Evolutionary conservation across 805 yeast genomes (phyloP), one percentile per base, ranked within the genome.

Genomic region (Nakazawaea pomicola): DNA sequence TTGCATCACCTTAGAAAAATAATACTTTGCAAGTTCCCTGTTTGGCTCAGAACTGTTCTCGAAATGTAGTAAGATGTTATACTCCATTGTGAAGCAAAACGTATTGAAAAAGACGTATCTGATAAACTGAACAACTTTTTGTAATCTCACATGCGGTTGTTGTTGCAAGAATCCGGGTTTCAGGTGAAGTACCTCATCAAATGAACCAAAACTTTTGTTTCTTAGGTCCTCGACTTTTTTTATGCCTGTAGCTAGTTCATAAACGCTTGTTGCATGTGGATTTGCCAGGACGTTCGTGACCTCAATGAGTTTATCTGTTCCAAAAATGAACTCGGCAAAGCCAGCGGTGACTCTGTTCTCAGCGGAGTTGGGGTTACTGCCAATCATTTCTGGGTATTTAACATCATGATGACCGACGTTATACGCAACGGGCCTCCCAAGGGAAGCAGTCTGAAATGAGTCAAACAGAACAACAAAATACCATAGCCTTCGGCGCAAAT

Each of bases 401-500:
- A 40, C 43, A 6, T 17, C 29, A 17, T 16, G n/a, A 16, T 20
- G n/a, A 8, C 24, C 32, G 4, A 21, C n/a, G 11, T 16, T 28
- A 16, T 29, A 29, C 18, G 36, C 39, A 21, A n/a, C 15, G 7
- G 39, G 44, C 14, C 39, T 29, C 3, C 44, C 44, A n/a, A 40
- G 30, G 10, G 44, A 40, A 2, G 24, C 44, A 8, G 36, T 34
- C 15, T 34, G 39, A 25, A 29, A 40, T n/a, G 35, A 11, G 18
- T 40, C 44, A 30, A 34, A 34, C 30, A 31, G 11, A 10, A 20
- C 24, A 2, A 40, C 39, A 18, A 34, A 40, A 24, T 29, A 28
- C 44, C 44, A 40, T 9, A 40, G 17, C 18, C 44, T 20, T 29
- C 44, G 20, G n/a, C 44, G 6, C 32, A 40, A 40, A 33, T 40